Base-by-base conservation (phyloP, 331 rosid species). In the Erythrophleum ivorense region DNA sequence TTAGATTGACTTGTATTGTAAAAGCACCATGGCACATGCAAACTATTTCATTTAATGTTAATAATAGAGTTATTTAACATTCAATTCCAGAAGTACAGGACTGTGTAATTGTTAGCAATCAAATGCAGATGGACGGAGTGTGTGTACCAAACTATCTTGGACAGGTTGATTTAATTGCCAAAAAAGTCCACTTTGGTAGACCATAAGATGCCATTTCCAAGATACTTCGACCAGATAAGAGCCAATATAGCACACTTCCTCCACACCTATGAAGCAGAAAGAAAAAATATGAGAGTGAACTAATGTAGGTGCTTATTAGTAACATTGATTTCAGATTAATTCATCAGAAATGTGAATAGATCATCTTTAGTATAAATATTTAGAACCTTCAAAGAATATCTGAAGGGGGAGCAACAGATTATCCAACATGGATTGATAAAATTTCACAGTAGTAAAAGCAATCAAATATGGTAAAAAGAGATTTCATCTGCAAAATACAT, bases 401-500 rank as follows among this genome's bases (percentile, higher is more conserved):
- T 31, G 13, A 24, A 71, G 50, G 54, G 46, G 75, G 46, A 36
- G 34, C 59, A 69, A 75, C 34, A 31, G 49, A 78, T 78, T 63
- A 63, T 80, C 62, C 48, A 55, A 60, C 45, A 62, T 18, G n/a
- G 36, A 71, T 21, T 7, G 15, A 63, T 53, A 62, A 80, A 15
- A 64, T 31, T 16, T 58, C 46, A 43, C 50, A 46, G 14, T 54
- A 29, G 43, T 38, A 5, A 77, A 46, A 3, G 52, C 38, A 49
- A 73, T 53, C 68, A 46, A 73, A 77, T 49, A 54, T 64, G 54
- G 54, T 24, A 64, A 72, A 62, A 64, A 13, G 67, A 57, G 48
- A 73, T 45, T 73, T 77, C 85, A 65, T 48, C 62, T 14, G 78
- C 81, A 73, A 65, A 40, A 45, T 38, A 73, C 31, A 19, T 31